A percentile compares a stretch with the other conserved stretches of the same genome.
phyloP scores from a whole-genome alignment of 139 green algal species.

The Chlamydomonas incerta region DNA sequence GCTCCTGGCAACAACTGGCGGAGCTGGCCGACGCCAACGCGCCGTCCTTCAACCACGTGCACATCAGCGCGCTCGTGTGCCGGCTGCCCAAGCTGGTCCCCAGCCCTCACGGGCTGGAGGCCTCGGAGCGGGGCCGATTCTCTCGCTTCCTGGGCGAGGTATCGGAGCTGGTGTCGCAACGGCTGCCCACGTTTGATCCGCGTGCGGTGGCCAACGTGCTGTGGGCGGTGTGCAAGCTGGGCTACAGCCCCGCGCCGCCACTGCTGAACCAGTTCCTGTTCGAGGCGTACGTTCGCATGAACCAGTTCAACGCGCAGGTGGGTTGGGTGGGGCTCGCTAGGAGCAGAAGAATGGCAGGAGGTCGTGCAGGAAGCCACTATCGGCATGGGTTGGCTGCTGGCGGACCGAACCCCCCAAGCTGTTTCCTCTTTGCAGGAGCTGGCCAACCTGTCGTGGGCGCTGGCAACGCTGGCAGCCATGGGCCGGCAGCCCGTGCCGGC shows the following conservation, averaged over 20 bases:
- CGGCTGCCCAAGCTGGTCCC: constrained; percentile 41
- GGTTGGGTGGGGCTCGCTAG: too few relatives aligned
- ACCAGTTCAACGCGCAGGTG: constrained; percentile 30
- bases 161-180: constrained; percentile 23
- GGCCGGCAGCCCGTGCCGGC: constrained; percentile 11
- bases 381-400: too few relatives aligned
- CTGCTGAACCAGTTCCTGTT: constrained; percentile 48
- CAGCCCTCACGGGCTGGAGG: background rate
- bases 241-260: constrained; percentile 38
- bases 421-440: constrained; percentile 40
- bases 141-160: constrained; percentile 35
- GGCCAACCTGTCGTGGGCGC: constrained; percentile 50
- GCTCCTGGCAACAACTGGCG: constrained; percentile 26
- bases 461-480: constrained; percentile 14
- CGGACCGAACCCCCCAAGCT: too few relatives aligned
- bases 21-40: background rate
- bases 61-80: constrained; percentile 40
- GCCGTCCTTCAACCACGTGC: constrained; percentile 36
- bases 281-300: constrained; percentile 30
- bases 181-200: constrained; percentile 30
- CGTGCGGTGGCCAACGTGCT: constrained; percentile 48
- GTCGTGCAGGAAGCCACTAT: too few relatives aligned
- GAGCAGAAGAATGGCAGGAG: too few relatives aligned
- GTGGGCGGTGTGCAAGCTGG: constrained; percentile 54
- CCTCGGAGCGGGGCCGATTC: background rate